Conservation (phyloP, 2,329 filamentous ascomycete genomes). For the Alternaria conjuncta region DNA sequence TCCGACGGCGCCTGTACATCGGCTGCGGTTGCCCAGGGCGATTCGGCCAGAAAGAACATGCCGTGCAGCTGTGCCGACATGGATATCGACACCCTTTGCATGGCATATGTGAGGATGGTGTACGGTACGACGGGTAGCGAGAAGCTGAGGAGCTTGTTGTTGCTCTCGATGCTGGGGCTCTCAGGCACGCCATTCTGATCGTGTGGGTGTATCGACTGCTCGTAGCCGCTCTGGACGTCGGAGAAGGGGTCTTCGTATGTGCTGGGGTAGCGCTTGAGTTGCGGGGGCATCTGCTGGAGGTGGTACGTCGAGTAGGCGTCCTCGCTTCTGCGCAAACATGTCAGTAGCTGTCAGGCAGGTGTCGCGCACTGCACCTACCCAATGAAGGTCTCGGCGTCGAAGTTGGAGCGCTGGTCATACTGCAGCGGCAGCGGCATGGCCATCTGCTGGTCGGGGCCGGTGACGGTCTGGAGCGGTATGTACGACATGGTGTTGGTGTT, state of each 20-base stretch:
- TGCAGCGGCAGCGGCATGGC: slow-evolving; percentile 55
- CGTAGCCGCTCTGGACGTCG: slow-evolving; percentile 58
- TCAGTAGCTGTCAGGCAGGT: slow-evolving; percentile 32
- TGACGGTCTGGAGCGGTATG: slow-evolving; percentile 61
- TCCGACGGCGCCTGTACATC: slow-evolving; percentile 68
- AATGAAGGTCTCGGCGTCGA: slow-evolving; percentile 65
- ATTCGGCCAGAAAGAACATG: slow-evolving; percentile 88
- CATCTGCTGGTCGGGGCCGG: slow-evolving; percentile 49
- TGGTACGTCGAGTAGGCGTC: slow-evolving; percentile 56
- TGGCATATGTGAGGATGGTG: slow-evolving; percentile 69
- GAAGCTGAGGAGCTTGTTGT: slow-evolving; percentile 64
- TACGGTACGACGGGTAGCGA: slow-evolving; percentile 59
- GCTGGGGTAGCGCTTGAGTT: slow-evolving; percentile 59
- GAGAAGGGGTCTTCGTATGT: slow-evolving; percentile 60
- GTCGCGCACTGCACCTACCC: slow-evolving; percentile 54
- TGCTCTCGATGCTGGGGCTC: slow-evolving; percentile 66
- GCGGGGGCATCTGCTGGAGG: slow-evolving; percentile 48
- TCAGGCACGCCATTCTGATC: slow-evolving; percentile 56
- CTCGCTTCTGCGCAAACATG: slow-evolving; percentile 54
- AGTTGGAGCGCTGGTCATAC: slow-evolving; percentile 65
- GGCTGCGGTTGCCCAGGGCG: slow-evolving; percentile 68
- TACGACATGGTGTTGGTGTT: slow-evolving; percentile 69
- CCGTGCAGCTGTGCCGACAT: slow-evolving; percentile 81
- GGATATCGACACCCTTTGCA: slow-evolving; percentile 65
- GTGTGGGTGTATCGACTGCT: slow-evolving; percentile 51